Conservation (phyloP, 176 grass and related monocot genomes). For the Raddia guianensis region DNA sequence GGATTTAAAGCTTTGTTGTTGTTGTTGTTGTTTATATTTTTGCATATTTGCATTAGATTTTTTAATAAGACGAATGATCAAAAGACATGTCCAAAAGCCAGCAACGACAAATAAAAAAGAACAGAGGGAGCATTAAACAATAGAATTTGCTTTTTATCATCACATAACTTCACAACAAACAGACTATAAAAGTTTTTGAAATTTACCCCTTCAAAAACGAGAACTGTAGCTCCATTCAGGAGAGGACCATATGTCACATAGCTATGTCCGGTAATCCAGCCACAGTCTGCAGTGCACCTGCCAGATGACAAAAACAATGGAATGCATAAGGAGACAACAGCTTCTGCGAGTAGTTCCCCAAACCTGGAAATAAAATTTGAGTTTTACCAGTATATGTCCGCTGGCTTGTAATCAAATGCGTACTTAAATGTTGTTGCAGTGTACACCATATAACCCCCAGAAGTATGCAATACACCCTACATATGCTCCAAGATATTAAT, state of each 20-base stretch:
- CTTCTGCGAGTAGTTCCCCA: constrained; percentile 21
- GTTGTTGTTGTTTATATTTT: too few relatives aligned
- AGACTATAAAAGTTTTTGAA: constrained; percentile 32
- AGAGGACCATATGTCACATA: constrained; percentile 89
- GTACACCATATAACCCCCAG: constrained; percentile 98
- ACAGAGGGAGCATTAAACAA: neutral
- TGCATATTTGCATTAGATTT: too few relatives aligned
- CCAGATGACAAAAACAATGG: constrained; percentile 36
- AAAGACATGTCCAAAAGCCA: too few relatives aligned
- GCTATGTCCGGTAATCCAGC: constrained; percentile 90
- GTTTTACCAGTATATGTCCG: constrained; percentile 91
- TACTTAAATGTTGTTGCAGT: constrained; percentile 97
- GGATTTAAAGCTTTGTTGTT: too few relatives aligned
- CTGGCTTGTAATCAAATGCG: constrained; percentile 96
- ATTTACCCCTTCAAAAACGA: constrained; percentile 86
- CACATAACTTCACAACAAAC: constrained; percentile 9
- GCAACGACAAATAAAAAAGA: too few relatives aligned
- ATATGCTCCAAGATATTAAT: constrained; percentile 45
- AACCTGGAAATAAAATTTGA: constrained; percentile 26
- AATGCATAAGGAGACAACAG: constrained; percentile 12
- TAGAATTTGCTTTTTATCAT: constrained; percentile 6
- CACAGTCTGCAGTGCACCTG: constrained; percentile 93
- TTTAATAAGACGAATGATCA: too few relatives aligned
- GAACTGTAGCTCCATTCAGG: constrained; percentile 76
- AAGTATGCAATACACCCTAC: constrained; percentile 96